Evolutionary conservation across 1,284 basidiomycete species (phyloP).

Genomic region (Leccinum pachyderme): DNA sequence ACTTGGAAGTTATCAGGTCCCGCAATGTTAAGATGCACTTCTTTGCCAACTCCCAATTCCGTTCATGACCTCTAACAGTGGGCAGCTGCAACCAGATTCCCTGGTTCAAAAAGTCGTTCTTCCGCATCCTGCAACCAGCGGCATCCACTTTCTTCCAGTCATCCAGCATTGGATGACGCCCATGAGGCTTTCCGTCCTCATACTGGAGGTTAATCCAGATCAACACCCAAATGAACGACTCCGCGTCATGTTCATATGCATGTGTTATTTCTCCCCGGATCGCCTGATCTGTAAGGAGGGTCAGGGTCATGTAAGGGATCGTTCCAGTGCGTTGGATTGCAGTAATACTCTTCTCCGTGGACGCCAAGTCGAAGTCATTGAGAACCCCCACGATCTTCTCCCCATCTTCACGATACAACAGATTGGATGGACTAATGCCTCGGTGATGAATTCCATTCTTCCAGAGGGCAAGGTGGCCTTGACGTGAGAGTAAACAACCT

Average conservation of each 20-base stretch:
- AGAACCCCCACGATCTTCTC: background rate
- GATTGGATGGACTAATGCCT: background rate
- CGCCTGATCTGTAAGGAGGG: background rate
- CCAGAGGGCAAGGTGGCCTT: background rate
- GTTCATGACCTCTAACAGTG: background rate
- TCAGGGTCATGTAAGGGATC: background rate
- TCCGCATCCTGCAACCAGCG: background rate
- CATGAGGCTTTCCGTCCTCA: background rate
- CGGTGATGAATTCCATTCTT: background rate
- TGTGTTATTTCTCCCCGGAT: background rate
- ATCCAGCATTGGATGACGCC: background rate
- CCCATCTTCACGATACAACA: background rate
- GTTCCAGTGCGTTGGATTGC: background rate
- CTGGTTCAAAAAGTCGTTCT: background rate
- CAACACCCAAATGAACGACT: background rate
- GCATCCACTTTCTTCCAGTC: background rate
- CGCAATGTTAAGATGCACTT: background rate
- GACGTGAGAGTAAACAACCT: background rate
- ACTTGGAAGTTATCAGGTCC: background rate
- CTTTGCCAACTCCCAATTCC: background rate
- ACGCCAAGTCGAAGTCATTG: background rate
- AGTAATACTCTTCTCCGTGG: background rate
- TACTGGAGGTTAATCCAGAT: background rate
- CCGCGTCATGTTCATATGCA: background rate
- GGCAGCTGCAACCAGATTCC: background rate